A percentile compares a stretch with the other conserved stretches of the same genome.
These are phyloP conservation scores for Thelonectria olida DNA, from an alignment of 2,329 filamentous ascomycete genomes.

Conservation along the genomic window DNA sequence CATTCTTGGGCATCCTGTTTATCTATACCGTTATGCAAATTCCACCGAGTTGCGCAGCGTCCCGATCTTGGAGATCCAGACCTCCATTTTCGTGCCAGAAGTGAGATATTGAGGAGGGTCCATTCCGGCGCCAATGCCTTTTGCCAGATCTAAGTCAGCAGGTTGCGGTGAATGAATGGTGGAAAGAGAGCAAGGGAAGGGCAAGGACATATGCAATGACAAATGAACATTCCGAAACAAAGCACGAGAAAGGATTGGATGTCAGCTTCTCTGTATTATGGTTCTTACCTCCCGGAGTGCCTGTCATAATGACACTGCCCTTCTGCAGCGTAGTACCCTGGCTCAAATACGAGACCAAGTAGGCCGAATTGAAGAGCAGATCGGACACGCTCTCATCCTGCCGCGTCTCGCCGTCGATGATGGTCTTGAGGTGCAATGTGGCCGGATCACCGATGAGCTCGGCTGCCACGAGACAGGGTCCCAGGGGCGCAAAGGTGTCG, in stretches of 20 bases:
- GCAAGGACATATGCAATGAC: too few species aligned
- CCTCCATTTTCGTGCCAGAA: constrained; percentile 51
- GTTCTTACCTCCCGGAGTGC: constrained; percentile 46
- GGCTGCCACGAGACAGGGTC: constrained; percentile 47
- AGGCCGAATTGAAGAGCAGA: constrained; percentile 54
- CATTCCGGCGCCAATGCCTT: constrained; percentile 54
- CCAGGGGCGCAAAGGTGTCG: constrained; percentile 61
- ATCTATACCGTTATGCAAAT: constrained; percentile 6
- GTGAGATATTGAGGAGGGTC: constrained; percentile 48
- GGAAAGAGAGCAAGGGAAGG: too few species aligned
- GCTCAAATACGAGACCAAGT: constrained; percentile 44
- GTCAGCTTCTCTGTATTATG: too few species aligned
- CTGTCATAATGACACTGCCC: constrained; percentile 56
- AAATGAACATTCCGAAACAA: too few species aligned
- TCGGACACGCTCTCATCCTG: constrained; percentile 54
- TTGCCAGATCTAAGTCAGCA: neutral
- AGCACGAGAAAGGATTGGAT: too few species aligned
- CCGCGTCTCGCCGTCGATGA: constrained; percentile 56
- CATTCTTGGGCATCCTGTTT: too few species aligned
- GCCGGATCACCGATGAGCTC: constrained; percentile 38
- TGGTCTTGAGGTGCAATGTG: constrained; percentile 54
- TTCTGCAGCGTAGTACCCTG: constrained; percentile 53
- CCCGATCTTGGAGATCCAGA: constrained; percentile 51
- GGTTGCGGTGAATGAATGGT: neutral
- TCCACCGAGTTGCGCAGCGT: constrained; percentile 50